These are phyloP conservation scores for Geotrichum armillariae DNA, from an alignment of 1,139 yeast species.

Conservation along the genomic window DNA sequence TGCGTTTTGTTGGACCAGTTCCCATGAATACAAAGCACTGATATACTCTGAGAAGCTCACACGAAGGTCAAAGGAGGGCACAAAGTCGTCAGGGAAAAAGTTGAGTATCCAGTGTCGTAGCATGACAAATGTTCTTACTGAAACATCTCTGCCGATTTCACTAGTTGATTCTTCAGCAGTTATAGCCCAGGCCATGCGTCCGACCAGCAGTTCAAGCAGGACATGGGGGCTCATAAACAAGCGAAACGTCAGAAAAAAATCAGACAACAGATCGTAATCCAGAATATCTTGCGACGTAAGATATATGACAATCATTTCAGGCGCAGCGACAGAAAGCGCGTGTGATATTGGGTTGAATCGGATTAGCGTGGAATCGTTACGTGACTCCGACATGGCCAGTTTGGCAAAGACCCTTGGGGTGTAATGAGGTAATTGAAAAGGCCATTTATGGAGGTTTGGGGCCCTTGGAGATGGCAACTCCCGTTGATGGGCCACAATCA, in stretches of 20 bases:
- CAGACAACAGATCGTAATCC: conserved; percentile 76
- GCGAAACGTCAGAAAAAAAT: conserved; percentile 83
- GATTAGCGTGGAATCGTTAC: conserved; percentile 10
- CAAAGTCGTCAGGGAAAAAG: conserved; percentile 44
- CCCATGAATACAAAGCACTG: conserved; percentile 35
- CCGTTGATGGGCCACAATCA: neutral
- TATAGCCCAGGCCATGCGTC: conserved; percentile 75
- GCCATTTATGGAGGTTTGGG: conserved; percentile 9
- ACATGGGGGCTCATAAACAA: conserved; percentile 60
- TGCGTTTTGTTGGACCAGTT: conserved; percentile 30
- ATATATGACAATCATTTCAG: conserved; percentile 62
- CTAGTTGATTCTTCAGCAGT: conserved; percentile 32
- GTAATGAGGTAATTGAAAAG: conserved; percentile 9
- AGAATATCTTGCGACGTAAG: conserved; percentile 77
- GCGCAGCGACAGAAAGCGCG: conserved; percentile 21
- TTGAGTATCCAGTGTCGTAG: conserved; percentile 85
- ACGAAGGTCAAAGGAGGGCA: conserved; percentile 39
- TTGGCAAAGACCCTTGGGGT: conserved; percentile 10
- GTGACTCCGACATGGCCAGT: conserved; percentile 12
- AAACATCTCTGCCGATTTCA: conserved; percentile 62
- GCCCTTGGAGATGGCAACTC: neutral
- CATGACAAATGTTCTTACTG: conserved; percentile 85
- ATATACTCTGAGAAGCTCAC: conserved; percentile 33
- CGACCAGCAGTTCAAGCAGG: conserved; percentile 59
- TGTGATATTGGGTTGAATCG: conserved; percentile 11